These are phyloP conservation scores for Zelonia costaricensis DNA, from an alignment of 208 protist species.

Conservation along the genomic window DNA sequence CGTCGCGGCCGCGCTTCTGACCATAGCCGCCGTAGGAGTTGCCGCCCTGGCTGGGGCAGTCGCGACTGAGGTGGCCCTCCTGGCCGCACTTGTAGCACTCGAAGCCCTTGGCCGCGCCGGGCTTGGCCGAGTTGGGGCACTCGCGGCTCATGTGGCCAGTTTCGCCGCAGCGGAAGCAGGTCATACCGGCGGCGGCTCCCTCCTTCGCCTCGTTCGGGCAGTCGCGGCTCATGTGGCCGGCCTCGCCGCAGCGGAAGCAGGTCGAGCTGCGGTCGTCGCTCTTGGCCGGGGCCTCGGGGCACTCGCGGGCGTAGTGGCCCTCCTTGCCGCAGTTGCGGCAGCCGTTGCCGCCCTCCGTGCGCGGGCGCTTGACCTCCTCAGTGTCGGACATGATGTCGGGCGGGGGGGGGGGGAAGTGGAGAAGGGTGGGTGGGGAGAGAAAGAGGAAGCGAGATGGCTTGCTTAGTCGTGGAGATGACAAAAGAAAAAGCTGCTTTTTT, in stretches of 20 bases:
- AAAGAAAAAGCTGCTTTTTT: neutral
- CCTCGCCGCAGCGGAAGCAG: constrained; percentile 66
- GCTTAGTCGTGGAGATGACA: neutral
- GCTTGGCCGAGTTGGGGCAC: constrained; percentile 73
- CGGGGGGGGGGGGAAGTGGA: no score
- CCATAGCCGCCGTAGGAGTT: constrained; percentile 42
- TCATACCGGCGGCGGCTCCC: constrained; percentile 37
- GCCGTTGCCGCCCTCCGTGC: constrained; percentile 30
- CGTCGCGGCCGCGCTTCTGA: constrained; percentile 58
- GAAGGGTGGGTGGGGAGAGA: neutral
- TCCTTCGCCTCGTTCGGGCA: constrained; percentile 53
- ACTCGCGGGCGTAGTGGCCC: constrained; percentile 86
- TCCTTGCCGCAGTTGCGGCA: constrained; percentile 85
- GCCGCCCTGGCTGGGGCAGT: constrained; percentile 68
- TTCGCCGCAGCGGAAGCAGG: constrained; percentile 85
- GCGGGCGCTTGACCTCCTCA: constrained; percentile 30
- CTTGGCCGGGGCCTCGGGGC: constrained; percentile 57
- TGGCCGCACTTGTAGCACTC: constrained; percentile 80
- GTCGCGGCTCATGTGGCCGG: constrained; percentile 67
- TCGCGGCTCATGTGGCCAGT: constrained; percentile 84
- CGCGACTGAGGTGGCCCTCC: constrained; percentile 70
- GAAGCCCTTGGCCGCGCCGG: constrained; percentile 44
- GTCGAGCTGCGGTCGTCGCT: constrained; percentile 41
- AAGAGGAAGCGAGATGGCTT: neutral
- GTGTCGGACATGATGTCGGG: constrained; percentile 22